Conservation (phyloP, 192 early-diverging fungal genomes). For the Gigaspora rosea region DNA sequence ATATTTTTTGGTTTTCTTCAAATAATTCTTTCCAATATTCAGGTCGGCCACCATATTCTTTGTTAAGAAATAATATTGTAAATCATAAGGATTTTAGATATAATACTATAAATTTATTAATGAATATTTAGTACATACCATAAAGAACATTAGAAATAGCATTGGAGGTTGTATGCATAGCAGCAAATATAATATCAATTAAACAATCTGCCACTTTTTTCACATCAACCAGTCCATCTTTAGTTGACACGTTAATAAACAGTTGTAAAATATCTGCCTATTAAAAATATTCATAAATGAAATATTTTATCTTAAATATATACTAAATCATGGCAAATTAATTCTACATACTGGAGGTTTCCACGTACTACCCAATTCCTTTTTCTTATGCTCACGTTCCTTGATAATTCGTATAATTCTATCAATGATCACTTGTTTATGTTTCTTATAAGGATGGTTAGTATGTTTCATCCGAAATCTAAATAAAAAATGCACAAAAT, state of each 20-base stretch:
- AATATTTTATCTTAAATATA: too few species aligned
- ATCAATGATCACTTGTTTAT: too few species aligned
- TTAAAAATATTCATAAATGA: too few species aligned
- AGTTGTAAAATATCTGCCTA: neutral
- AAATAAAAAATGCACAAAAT: too few species aligned
- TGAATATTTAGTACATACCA: neutral
- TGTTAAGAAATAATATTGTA: neutral
- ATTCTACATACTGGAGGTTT: too few species aligned
- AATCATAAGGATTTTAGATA: too few species aligned
- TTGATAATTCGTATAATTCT: too few species aligned
- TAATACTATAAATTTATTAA: neutral
- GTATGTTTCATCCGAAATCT: too few species aligned
- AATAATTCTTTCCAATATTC: slow-evolving; percentile 3
- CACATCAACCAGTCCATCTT: neutral
- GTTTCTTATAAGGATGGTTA: too few species aligned
- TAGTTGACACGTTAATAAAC: neutral
- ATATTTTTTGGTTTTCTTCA: slow-evolving; percentile 6
- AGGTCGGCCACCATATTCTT: neutral
- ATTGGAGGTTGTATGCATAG: neutral
- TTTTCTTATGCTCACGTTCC: too few species aligned
- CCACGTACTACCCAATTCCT: too few species aligned
- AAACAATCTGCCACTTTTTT: neutral
- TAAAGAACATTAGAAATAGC: neutral
- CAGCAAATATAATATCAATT: slow-evolving; percentile 1
- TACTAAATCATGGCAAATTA: too few species aligned